Base-by-base conservation (phyloP, 2,329 filamentous ascomycete species). In the Penicillium thymicola region DNA sequence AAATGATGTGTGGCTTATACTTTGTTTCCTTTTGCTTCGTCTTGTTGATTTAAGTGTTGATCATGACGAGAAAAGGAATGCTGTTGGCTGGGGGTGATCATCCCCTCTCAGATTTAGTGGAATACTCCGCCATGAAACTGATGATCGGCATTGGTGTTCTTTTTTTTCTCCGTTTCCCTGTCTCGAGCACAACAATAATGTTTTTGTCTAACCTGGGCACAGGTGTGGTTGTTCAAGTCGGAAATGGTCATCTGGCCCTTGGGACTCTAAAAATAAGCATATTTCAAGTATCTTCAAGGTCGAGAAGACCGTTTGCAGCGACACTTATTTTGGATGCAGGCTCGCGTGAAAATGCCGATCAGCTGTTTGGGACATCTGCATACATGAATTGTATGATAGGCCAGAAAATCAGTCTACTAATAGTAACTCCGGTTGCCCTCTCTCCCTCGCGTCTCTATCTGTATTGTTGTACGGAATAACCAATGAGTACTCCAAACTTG, bases 21-120 rank as follows among this genome's bases (percentile, higher is more conserved):
- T 30, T 30, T 28, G 28, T 41, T 48, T 21, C 11, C 30, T 13
- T 50, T 37, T n/a, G 23, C 36, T 47, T 54, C 23, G 16, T 32
- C 28, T 21, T 46, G 41, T 46, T 52, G 11, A 34, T 18, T 28
- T 23, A 41, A 28, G 13, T 28, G 54, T 34, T 42, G 54, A 56
- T 56, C 54, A 52, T 46, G 48, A 52, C 41, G 36, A 14, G 36
- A 55, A 41, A 34, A 21, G 48, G 54, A 52, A 56, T 47, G 48
- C 21, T 42, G 44, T 34, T 41, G 36, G 42, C 28, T 52, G 21
- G 54, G 54, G 38, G 45, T 43, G 45, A 41, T 52, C 34, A 46
- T 46, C 53, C 40, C 38, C 49, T 44, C 16, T 27, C 47, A 45
- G 18, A 16, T 49, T 48, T 23, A 36, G 30, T 54, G 44, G 21